Evolutionary conservation across 257 asterid species (phyloP).

Genomic region (Solanum chiquidenum): DNA sequence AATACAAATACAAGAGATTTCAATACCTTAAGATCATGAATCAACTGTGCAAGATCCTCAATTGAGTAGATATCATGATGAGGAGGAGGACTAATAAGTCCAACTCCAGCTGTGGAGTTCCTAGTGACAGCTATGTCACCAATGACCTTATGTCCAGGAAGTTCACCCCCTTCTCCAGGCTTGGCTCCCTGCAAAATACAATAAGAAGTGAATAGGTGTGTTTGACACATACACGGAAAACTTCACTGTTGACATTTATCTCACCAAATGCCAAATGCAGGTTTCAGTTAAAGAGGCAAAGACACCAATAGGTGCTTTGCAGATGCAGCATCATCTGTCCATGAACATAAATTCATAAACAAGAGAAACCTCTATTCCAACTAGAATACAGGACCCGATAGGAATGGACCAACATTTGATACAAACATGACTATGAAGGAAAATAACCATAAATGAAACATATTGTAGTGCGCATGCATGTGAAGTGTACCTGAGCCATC

Average conservation of each 20-base stretch:
- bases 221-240: conserved; percentile 2
- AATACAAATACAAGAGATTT: background rate
- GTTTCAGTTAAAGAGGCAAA: conserved; percentile 47
- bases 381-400: conserved; percentile 11
- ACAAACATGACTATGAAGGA: background rate
- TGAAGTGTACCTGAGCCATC: conserved; percentile 87
- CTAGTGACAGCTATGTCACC: conserved; percentile 97
- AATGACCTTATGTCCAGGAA: conserved; percentile 98
- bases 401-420: conserved; percentile 1
- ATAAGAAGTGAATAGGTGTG: conserved; percentile 11
- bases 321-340: conserved; percentile 51
- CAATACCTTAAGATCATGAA: conserved; percentile 88
- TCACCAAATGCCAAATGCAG: conserved; percentile 48
- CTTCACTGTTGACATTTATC: conserved; percentile 15
- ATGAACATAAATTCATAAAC: conserved; percentile 47
- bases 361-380: conserved; percentile 26
- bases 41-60: conserved; percentile 98
- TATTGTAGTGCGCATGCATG: background rate
- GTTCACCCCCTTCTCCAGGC: conserved; percentile 99
- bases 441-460: background rate
- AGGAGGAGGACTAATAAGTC: conserved; percentile 97
- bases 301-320: conserved; percentile 52
- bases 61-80: conserved; percentile 98
- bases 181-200: conserved; percentile 80
- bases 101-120: conserved; percentile 98